Conservation (phyloP, 2,329 filamentous ascomycete genomes). For the Aspergillus latus region DNA sequence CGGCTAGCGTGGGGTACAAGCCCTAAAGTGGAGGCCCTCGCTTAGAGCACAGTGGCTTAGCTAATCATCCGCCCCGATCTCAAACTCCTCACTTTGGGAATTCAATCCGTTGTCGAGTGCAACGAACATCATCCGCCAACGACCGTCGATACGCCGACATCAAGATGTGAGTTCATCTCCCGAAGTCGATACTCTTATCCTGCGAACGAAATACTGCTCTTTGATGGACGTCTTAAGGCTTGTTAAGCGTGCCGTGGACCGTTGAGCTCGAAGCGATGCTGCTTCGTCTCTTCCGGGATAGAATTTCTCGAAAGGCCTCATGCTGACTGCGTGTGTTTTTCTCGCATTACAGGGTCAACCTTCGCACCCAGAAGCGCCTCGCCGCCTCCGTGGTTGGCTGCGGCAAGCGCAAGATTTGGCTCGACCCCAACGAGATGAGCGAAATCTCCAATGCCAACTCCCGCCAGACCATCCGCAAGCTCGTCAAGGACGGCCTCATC, state of each 20-base stretch:
- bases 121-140: slow-evolving; percentile 48
- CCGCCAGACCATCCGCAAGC: slow-evolving; percentile 99
- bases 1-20: slow-evolving; percentile 28
- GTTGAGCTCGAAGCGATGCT: slow-evolving; percentile 12
- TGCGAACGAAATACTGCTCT: slow-evolving; percentile 22
- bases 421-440: slow-evolving; percentile 98
- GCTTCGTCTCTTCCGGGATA: slow-evolving; percentile 4
- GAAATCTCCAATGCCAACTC: slow-evolving; percentile 99
- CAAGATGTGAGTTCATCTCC: slow-evolving; percentile 46
- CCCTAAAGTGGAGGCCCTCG: slow-evolving; percentile 42
- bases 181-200: slow-evolving; percentile 19
- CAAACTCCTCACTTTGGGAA: slow-evolving; percentile 43
- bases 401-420: slow-evolving; percentile 99
- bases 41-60: slow-evolving; percentile 42
- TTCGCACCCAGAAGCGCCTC: slow-evolving; percentile 99
- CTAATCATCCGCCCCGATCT: slow-evolving; percentile 40
- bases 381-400: slow-evolving; percentile 97
- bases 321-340: slow-evolving; percentile 36
- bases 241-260: slow-evolving; percentile 9
- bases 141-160: slow-evolving; percentile 48
- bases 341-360: slow-evolving; percentile 78
- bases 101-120: slow-evolving; percentile 40
- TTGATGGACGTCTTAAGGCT: slow-evolving; percentile 21
- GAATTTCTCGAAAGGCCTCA: slow-evolving; percentile 21
- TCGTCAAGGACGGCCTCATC: slow-evolving; percentile 99